Conservation (phyloP, 257 asterid genomes). For the Prunella vulgaris region DNA sequence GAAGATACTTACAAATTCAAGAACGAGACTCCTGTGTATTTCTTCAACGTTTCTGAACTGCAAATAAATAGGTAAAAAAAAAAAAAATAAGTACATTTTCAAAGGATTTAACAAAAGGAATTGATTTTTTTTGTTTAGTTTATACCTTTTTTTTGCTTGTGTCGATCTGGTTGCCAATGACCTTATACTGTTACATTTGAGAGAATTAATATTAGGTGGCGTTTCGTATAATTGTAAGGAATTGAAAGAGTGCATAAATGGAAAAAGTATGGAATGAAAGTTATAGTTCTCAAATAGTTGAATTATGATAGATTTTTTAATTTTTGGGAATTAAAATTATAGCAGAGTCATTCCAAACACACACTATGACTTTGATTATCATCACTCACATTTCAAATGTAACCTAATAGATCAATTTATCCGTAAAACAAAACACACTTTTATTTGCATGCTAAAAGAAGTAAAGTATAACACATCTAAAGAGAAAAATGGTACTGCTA, state of each 20-base stretch:
- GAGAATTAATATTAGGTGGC: not conserved
- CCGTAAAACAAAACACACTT: too few species aligned
- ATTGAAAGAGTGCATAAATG: too few species aligned
- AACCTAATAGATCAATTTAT: too few species aligned
- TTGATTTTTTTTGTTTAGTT: constrained; percentile 7
- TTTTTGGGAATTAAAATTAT: too few species aligned
- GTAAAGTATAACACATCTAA: not conserved
- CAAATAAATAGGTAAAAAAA: not conserved
- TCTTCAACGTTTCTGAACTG: constrained; percentile 81
- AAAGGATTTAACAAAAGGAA: not conserved
- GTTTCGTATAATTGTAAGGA: too few species aligned
- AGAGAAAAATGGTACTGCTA: not conserved
- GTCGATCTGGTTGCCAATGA: constrained; percentile 50
- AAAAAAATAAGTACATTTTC: not conserved
- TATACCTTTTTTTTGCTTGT: constrained; percentile 77
- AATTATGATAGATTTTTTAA: too few species aligned
- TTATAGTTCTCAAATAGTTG: too few species aligned
- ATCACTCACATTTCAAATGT: too few species aligned
- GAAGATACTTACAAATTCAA: constrained; percentile 53
- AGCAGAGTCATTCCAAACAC: too few species aligned
- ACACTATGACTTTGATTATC: too few species aligned
- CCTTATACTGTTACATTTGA: constrained; percentile 50
- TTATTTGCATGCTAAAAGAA: not conserved
- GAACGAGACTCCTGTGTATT: constrained; percentile 60
- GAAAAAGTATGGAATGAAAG: too few species aligned